Evolutionary conservation across 805 yeast species (phyloP).

Genomic region (Debaryomyces hansenii): DNA sequence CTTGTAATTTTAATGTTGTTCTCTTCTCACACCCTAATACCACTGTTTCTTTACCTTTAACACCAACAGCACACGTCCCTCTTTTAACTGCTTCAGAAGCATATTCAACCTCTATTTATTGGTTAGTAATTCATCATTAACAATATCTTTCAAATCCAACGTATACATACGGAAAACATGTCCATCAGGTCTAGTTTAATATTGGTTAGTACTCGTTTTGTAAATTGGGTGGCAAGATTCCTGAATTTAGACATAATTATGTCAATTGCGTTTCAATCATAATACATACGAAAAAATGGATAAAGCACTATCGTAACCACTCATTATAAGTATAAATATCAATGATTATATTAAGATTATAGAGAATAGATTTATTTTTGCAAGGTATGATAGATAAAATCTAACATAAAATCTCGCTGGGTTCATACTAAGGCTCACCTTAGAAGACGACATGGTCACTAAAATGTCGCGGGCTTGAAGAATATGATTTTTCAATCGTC

Average conservation of each 20-base stretch:
- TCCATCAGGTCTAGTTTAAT: conserved; percentile 84
- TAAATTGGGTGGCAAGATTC: conserved; percentile 12
- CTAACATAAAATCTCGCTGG: neutral
- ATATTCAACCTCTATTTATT: conserved; percentile 77
- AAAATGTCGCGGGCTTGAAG: neutral
- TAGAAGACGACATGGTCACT: neutral
- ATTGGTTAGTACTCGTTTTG: conserved; percentile 30
- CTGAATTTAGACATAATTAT: neutral
- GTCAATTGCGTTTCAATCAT: neutral
- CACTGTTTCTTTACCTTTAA: conserved; percentile 84
- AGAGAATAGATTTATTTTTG: neutral
- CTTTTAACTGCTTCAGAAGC: conserved; percentile 97
- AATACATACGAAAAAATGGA: conserved; percentile 87
- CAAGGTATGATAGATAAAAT: neutral
- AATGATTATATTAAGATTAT: neutral
- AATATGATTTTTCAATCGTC: neutral
- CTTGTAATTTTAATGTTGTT: conserved; percentile 92
- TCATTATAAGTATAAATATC: conserved; percentile 52
- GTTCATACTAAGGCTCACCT: too few relatives aligned
- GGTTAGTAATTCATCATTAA: conserved; percentile 27
- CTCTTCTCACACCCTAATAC: conserved; percentile 97
- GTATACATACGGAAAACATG: conserved; percentile 82
- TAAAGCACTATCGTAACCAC: conserved; percentile 99
- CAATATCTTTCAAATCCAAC: neutral
- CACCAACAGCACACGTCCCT: conserved; percentile 98